Evolutionary conservation across 768 basidiomycete species (phyloP), one percentile per base, ranked within the genome.

Genomic region (Mrakia hoshinonis): DNA sequence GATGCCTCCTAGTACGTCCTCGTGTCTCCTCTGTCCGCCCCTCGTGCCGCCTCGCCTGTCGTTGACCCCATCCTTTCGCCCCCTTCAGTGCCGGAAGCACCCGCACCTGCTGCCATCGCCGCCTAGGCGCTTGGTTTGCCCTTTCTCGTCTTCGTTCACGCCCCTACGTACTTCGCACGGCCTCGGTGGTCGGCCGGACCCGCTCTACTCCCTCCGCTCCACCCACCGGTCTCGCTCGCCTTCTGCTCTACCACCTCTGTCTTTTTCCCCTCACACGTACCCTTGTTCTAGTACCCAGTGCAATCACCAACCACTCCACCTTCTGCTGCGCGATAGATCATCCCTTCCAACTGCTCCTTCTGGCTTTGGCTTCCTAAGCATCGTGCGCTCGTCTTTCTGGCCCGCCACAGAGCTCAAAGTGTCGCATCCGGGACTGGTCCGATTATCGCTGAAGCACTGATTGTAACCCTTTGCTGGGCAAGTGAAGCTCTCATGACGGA

Each of bases 1-100:
- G 47, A 72, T 72, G 71, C 71, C 71, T 55, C 65, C 54, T 11
- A 72, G 71, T 72, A 1, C 36, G 69, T 70, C 58, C 31, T 39
- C 24, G 20, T 61, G 4, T 54, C 36, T 1, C 1, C 9, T 31
- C 38, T 15, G 1, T 39, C 26, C 5, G 26, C 6, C 58, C 18
- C 26, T 15, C 39, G 48, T 20, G 1, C 55, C n/a, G 13, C 15
- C 18, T 39, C 39, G 38, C 24, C 20, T 4, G 49, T 24, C 39
- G 13, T 29, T 22, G 26, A 48, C 20, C 11, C 47, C 31, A 24
- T 31, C 20, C 31, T 1, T 38, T 43, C 43, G 1, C n/a, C 24
- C 5, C 15, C 20, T 11, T 2, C 51, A 64, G 62, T 70, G 69
- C 69, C 64, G 49, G 69, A 70, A 69, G 68, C 68, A n/a, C n/a